Percentiles rank a stretch among this genome's conserved stretches.
These are phyloP conservation scores for Cephalotrichum gorgonifer DNA, from an alignment of 2,329 filamentous ascomycete species.

Conservation along the genomic window DNA sequence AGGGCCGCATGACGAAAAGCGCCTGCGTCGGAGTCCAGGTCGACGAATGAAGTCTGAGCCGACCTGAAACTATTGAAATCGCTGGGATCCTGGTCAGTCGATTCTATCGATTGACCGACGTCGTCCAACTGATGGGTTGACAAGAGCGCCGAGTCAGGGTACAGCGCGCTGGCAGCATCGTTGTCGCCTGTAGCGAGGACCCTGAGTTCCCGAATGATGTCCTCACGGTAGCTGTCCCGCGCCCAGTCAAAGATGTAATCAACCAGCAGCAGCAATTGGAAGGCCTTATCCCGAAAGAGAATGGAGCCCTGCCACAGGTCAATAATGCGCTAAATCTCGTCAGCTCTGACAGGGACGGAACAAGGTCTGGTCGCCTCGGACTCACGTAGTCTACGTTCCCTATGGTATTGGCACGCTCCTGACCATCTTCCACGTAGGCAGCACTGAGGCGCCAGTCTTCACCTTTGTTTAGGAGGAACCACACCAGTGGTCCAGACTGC, in stretches of 20 bases:
- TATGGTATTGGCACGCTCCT: neutral
- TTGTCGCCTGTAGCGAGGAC: neutral
- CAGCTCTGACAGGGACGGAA: too few relatives aligned
- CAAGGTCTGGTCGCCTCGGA: too few relatives aligned
- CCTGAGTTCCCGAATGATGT: slow-evolving; percentile 5
- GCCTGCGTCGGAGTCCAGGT: neutral
- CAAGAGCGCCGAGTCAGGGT: neutral
- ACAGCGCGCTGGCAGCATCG: neutral
- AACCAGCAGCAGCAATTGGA: slow-evolving; percentile 7
- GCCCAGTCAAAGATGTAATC: slow-evolving; percentile 10
- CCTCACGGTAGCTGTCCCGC: slow-evolving; percentile 7
- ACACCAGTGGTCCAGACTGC: slow-evolving; percentile 4
- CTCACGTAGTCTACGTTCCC: neutral
- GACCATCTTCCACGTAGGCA: neutral
- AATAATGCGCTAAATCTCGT: slow-evolving; percentile 1
- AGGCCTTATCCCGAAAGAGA: neutral
- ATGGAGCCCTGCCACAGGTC: slow-evolving; percentile 7
- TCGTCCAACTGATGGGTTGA: neutral
- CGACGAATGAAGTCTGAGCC: neutral
- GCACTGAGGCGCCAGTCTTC: slow-evolving; percentile 5
- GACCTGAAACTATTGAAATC: too few relatives aligned
- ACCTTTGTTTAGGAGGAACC: slow-evolving; percentile 6
- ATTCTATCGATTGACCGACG: neutral
- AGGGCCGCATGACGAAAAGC: neutral
- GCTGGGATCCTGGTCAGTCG: neutral